Percentiles rank a stretch among this genome's conserved stretches.
These are phyloP conservation scores for Potentilla sterilis DNA, from an alignment of 306 rosid species.

Conservation along the genomic window DNA sequence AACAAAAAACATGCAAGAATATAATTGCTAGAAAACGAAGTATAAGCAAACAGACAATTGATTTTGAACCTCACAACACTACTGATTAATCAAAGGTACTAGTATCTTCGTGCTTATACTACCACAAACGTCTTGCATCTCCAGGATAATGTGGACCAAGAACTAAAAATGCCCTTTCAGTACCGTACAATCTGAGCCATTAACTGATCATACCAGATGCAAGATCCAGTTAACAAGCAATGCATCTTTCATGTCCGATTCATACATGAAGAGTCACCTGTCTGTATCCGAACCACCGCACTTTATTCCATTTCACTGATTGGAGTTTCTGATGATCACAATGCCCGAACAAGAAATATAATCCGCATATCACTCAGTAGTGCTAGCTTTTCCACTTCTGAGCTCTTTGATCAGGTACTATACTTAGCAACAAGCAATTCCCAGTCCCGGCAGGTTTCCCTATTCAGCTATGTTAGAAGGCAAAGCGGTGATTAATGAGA, in stretches of 20 bases:
- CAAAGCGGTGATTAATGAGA: slow-evolving; percentile 71
- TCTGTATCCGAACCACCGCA: neutral
- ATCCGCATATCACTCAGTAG: neutral
- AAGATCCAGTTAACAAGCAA: neutral
- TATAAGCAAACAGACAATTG: slow-evolving; percentile 12
- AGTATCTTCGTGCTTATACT: neutral
- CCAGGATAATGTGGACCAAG: slow-evolving; percentile 28
- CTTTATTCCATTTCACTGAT: neutral
- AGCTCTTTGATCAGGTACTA: neutral
- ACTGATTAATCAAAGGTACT: neutral
- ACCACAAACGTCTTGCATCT: slow-evolving; percentile 26
- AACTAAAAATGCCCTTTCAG: neutral
- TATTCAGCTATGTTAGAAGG: slow-evolving; percentile 66
- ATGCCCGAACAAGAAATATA: neutral
- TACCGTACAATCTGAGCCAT: neutral
- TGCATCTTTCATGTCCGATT: slow-evolving; percentile 7
- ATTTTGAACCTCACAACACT: neutral
- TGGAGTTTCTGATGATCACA: slow-evolving; percentile 8
- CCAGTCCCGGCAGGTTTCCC: neutral
- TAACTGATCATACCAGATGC: slow-evolving; percentile 2
- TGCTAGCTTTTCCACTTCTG: neutral
- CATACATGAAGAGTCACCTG: slow-evolving; percentile 5
- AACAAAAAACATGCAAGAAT: neutral
- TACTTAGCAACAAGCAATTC: neutral
- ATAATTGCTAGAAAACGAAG: neutral